Base-by-base conservation (phyloP, 192 early-diverging fungal genomes). In the Umbelopsis isabellina region DNA sequence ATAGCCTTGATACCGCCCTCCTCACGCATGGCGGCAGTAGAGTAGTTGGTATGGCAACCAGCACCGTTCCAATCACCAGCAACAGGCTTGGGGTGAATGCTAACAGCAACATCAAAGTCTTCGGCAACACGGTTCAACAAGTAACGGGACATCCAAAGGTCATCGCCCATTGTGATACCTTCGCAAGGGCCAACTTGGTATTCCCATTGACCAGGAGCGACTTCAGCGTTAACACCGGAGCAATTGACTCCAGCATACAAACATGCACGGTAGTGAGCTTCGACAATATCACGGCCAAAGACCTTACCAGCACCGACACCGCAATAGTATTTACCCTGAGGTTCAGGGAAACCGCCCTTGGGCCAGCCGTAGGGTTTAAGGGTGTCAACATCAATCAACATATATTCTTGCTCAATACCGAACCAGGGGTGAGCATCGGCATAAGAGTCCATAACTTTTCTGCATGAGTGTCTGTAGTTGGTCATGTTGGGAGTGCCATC, bases 51-150 rank as follows among this genome's bases (percentile, higher is more conserved):
- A 25, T 86, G 84, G 65, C 84, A 83, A 58, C 85, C 85, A n/a
- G 85, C 84, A 58, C 85, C 85, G 20, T 86, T 86, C 85, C 85
- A 86, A 47, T 86, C 85, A 67, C 85, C 85, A 46, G 81, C 81
- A 52, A 86, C 81, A 72, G 85, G 85, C 76, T 86, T 86, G 44
- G 85, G 85, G 76, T 85, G 82, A 49, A 86, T 82, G 4, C 82
- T 82, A 23, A 86, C 85, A 2, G 75, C 72, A 47, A 86, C 69
- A 58, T 80, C 82, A 76, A 86, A 86, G 80, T 86, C 85, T 80
- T 86, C 85, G 18, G 85, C 75, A 12, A 86, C 85, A 51, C 85
- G 84, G 21, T 84, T 66, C 21, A 86, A 61, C 27, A 86, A 13
- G 52, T 77, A 86, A 30, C 85, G 76, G 49, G 85, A 68, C 13